Evolutionary conservation across 1,284 basidiomycete species (phyloP).

Genomic region (Ustilago lituana): DNA sequence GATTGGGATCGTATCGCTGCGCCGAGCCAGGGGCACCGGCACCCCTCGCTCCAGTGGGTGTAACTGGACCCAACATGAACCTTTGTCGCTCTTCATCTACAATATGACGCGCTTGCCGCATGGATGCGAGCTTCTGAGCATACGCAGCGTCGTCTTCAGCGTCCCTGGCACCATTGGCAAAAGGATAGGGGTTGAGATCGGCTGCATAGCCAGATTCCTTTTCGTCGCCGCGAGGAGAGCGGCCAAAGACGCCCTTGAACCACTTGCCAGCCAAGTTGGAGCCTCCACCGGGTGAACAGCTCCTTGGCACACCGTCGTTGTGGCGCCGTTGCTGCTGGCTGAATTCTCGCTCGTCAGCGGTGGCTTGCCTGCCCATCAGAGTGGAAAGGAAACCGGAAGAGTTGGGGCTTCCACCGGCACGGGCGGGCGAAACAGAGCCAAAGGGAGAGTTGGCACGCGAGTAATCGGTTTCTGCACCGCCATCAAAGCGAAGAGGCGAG

Average conservation of each 20-base stretch:
- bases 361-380: conserved; percentile 17
- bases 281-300: conserved; percentile 26
- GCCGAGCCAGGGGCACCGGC: not conserved
- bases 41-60: conserved; percentile 4
- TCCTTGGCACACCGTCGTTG: conserved; percentile 13
- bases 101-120: conserved; percentile 57
- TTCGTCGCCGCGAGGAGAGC: conserved; percentile 41
- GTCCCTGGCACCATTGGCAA: conserved; percentile 9
- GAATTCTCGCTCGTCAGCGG: conserved; percentile 3
- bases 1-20: conserved; percentile 23
- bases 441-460: conserved; percentile 47
- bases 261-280: conserved; percentile 42
- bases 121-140: conserved; percentile 52
- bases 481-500: conserved; percentile 23
- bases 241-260: conserved; percentile 59
- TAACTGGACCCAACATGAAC: conserved; percentile 27
- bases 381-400: conserved; percentile 36
- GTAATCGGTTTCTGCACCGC: conserved; percentile 35
- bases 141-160: conserved; percentile 53
- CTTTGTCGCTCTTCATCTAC: conserved; percentile 57
- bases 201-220: conserved; percentile 24
- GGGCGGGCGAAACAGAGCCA: conserved; percentile 46
- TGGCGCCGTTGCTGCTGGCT: conserved; percentile 9
- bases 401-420: conserved; percentile 20
- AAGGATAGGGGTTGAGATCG: conserved; percentile 4